phyloP scores from a whole-genome alignment of 148 eudicot species.

The Camellia japonica region DNA sequence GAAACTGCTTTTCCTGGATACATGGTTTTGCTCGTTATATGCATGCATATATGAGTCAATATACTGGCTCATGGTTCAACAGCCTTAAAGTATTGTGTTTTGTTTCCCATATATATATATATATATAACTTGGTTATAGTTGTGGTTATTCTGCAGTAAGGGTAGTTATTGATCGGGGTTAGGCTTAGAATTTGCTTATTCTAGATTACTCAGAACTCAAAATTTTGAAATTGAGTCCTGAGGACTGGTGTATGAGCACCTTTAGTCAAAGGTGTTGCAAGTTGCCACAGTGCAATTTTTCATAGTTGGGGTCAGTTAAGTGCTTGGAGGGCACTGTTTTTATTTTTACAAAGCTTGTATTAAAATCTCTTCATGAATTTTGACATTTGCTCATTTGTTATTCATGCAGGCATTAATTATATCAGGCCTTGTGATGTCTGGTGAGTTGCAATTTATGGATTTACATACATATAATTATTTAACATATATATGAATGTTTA shows the following conservation, averaged over 20 bases:
- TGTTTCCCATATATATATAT: not conserved
- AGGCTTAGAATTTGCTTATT: not conserved
- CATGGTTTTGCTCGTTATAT: not conserved
- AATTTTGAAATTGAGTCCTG: not conserved
- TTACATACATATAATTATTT: not conserved
- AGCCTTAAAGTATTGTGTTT: not conserved
- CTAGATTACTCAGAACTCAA: not conserved
- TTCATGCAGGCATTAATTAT: constrained; percentile 65
- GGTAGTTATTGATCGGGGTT: not conserved
- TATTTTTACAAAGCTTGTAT: not conserved
- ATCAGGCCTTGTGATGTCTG: constrained; percentile 65
- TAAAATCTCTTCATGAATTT: constrained; percentile 14
- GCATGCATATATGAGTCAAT: not conserved
- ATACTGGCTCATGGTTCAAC: not conserved
- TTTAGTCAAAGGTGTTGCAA: not conserved
- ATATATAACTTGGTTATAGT: too few species aligned
- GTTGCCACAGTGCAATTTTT: not conserved
- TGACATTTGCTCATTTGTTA: constrained; percentile 20
- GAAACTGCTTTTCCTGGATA: not conserved
- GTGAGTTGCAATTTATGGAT: constrained; percentile 35
- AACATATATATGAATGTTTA: not conserved
- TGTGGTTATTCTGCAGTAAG: not conserved
- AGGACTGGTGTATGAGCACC: not conserved
- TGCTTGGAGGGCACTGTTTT: not conserved
- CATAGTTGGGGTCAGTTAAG: not conserved